Base-by-base conservation (phyloP, 495 filamentous ascomycete species). In the Trichoderma reesei region DNA sequence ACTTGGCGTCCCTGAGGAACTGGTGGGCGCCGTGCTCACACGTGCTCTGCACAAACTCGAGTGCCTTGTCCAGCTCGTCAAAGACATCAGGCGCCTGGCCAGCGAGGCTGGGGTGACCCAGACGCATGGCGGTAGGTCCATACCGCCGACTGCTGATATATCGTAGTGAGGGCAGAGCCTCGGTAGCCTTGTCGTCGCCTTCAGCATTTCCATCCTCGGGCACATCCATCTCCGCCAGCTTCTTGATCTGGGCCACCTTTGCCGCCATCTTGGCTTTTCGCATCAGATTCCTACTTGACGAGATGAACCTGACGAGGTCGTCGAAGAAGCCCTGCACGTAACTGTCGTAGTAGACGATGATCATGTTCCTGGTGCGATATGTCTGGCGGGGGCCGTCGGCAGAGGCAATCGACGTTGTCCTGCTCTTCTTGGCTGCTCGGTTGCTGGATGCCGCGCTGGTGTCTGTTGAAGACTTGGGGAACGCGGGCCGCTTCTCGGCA, bases 331-430 rank as follows among this genome's bases (percentile, higher is more conserved):
- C 82, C 70, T 96, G 92, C 11, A 91, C 87, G 64, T 90, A 85
- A 68, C 89, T 89, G 71, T 96, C 91, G 72, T 96, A 96, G 72
- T 92, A 89, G 48, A 96, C 88, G 36, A 93, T 86, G 63, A 95
- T 85, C 83, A 91, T 91, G 65, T 83, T 85, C 63, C 89, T 83
- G 13, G 84, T 86, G 63, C 90, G 86, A 71, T 88, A 90, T 79
- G 71, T 79, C 54, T 69, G 83, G 64, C 68, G 76, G 67, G 60
- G 73, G 67, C 67, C 69, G 65, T 83, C 79, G 48, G 70, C 77
- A 39, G 84, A 86, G 33, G 82, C 69, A 65, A 86, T 73, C 8
- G 86, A 88, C 11, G 80, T 80, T 10, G 83, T 83, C 68, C 86
- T 86, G 44, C 82, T 79, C 64, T 83, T 82, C 69, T 71, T 63